These are phyloP conservation scores for Dianthus caryophyllus DNA, from an alignment of 148 eudicot genomes.

Conservation along the genomic window DNA sequence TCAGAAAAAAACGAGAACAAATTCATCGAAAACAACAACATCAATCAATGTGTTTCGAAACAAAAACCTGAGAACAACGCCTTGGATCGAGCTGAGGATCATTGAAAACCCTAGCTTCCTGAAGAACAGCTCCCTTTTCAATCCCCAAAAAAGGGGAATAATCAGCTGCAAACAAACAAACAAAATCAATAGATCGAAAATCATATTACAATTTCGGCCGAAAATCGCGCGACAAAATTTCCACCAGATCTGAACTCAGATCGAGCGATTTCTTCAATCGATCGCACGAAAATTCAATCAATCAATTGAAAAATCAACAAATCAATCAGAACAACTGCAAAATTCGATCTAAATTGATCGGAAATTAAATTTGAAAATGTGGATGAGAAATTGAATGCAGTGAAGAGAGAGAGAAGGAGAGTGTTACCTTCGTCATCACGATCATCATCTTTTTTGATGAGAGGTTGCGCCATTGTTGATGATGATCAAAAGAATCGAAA, in stretches of 20 bases:
- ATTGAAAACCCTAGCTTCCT: conserved; percentile 93
- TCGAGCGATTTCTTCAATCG: too few relatives aligned
- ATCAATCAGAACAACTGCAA: conserved; percentile 21
- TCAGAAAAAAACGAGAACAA: conserved; percentile 1
- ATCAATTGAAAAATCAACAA: conserved; percentile 6
- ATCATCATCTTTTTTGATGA: conserved; percentile 87
- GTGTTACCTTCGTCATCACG: conserved; percentile 76
- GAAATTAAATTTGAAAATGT: neutral
- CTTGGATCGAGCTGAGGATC: conserved; percentile 91
- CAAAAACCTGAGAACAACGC: conserved; percentile 79
- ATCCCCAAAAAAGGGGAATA: conserved; percentile 89
- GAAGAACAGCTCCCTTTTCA: conserved; percentile 93
- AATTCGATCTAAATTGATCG: conserved; percentile 3
- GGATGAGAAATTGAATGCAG: neutral
- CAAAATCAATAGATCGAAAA: conserved; percentile 21
- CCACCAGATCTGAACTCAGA: conserved; percentile 28
- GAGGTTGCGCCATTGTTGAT: conserved; percentile 74
- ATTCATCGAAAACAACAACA: neutral
- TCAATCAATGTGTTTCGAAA: neutral
- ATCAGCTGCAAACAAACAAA: conserved; percentile 44
- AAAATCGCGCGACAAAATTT: neutral
- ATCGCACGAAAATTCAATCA: too few relatives aligned
- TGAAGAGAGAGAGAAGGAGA: neutral
- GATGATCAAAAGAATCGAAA: too few relatives aligned
- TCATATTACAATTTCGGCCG: neutral